A percentile compares a stretch with the other conserved stretches of the same genome.
These are phyloP conservation scores for Juglanconis oblonga DNA, from an alignment of 2,329 filamentous ascomycete genomes.

Conservation along the genomic window DNA sequence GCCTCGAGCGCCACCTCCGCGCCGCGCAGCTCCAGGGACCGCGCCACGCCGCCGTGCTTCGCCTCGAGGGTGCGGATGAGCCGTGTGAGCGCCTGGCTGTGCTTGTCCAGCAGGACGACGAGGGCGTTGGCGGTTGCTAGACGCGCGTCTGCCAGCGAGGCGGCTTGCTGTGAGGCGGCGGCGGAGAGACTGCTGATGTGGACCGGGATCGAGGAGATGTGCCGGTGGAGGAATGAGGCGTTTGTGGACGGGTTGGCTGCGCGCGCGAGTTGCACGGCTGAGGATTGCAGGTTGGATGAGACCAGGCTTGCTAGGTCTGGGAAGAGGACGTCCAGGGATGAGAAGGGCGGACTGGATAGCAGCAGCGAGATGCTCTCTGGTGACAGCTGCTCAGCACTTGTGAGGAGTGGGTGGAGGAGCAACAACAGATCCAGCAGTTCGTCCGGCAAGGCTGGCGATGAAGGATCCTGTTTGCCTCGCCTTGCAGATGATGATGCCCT, in stretches of 20 bases:
- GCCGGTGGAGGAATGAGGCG: slow-evolving; percentile 56
- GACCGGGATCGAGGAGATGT: slow-evolving; percentile 46
- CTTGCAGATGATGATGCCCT: slow-evolving; percentile 15
- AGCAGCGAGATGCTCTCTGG: slow-evolving; percentile 39
- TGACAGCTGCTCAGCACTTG: slow-evolving; percentile 35
- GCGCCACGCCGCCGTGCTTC: slow-evolving; percentile 52
- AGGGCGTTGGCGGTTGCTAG: slow-evolving; percentile 36
- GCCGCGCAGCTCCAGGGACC: slow-evolving; percentile 50
- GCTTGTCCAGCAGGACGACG: slow-evolving; percentile 35
- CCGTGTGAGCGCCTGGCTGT: slow-evolving; percentile 36
- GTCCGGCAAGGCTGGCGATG: slow-evolving; percentile 31
- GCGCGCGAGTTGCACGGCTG: slow-evolving; percentile 47
- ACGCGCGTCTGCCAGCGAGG: slow-evolving; percentile 36
- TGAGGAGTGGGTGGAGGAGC: slow-evolving; percentile 50
- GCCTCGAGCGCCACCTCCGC: slow-evolving; percentile 42
- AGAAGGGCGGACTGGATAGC: slow-evolving; percentile 48
- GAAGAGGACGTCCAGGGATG: slow-evolving; percentile 44
- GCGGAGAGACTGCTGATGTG: slow-evolving; percentile 36
- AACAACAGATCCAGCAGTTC: slow-evolving; percentile 53
- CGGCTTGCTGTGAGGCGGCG: slow-evolving; percentile 28
- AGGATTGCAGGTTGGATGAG: slow-evolving; percentile 46
- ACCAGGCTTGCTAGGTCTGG: slow-evolving; percentile 45
- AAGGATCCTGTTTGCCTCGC: slow-evolving; percentile 19
- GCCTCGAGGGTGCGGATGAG: slow-evolving; percentile 51
- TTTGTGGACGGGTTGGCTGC: slow-evolving; percentile 48